Percentiles rank a stretch among this genome's conserved stretches.
These are phyloP conservation scores for Podospora sp. DNA, from an alignment of 495 filamentous ascomycete species.

Conservation along the genomic window DNA sequence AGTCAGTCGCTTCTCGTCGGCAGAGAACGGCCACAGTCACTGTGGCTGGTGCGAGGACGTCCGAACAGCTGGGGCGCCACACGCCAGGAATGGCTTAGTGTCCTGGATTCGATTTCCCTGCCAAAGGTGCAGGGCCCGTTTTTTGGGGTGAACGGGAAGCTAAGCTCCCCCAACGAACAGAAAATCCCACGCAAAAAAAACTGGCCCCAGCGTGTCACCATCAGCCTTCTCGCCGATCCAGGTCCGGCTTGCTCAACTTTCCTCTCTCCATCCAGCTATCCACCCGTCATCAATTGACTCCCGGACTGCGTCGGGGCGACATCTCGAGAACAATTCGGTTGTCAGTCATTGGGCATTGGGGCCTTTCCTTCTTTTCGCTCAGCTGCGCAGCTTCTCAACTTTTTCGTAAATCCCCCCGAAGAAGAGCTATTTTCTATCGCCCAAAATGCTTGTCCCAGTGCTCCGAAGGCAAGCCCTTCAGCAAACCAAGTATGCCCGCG, in stretches of 20 bases:
- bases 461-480: constrained; percentile 58
- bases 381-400: constrained; percentile 28
- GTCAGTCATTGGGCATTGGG: constrained; percentile 23
- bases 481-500: constrained; percentile 44
- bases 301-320: constrained; percentile 4
- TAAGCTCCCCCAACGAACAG: constrained; percentile 36
- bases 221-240: constrained; percentile 34
- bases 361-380: constrained; percentile 25
- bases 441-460: constrained; percentile 57
- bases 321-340: constrained; percentile 5
- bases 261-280: constrained; percentile 21
- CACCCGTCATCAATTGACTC: constrained; percentile 33
- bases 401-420: constrained; percentile 19
- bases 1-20: neutral
- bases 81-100: constrained; percentile 18
- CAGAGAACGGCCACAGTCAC: neutral
- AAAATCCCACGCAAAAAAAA: constrained; percentile 39
- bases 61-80: constrained; percentile 13
- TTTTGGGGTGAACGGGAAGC: constrained; percentile 35
- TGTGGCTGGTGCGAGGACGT: constrained; percentile 17
- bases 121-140: constrained; percentile 24
- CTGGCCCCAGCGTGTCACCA: constrained; percentile 34
- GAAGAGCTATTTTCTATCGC: constrained; percentile 38
- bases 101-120: constrained; percentile 3
- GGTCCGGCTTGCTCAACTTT: constrained; percentile 29